Base-by-base conservation (phyloP, 441 rosid species). In the Adansonia rubrostipa region DNA sequence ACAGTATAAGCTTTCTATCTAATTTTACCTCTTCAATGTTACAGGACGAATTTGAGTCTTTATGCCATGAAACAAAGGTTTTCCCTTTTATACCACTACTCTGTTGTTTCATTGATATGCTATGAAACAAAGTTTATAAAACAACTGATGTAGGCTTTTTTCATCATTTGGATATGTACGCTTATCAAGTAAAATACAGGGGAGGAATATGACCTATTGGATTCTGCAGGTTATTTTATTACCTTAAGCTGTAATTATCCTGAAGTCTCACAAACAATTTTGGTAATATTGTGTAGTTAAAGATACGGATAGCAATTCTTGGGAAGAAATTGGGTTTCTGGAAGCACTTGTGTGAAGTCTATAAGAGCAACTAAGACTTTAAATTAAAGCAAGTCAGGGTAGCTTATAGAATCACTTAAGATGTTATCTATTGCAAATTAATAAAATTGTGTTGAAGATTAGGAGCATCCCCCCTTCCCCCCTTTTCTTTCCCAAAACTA, bases 1-100 rank as follows among this genome's bases (percentile, higher is more conserved):
- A 9, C 57, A 14, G 11, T 17, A 44, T 15, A 44, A 40, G 60
- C 60, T 54, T 83, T 40, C 75, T 61, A n/a, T 76, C 73, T 65
- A 17, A 65, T 73, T 40, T 67, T 69, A 6, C 72, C 70, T 63
- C 63, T 76, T 42, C 79, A 44, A 57, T 84, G 50, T 84, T 77
- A 10, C 91, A 90, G 93, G 89, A 90, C 66, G 91, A 81, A 67
- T 92, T 92, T 36, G 86, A 89, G 79, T 88, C 88, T 48, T 74
- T 90, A 53, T 87, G 85, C 79, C 82, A 79, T 45, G 92, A 90
- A 81, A 75, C 84, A 68, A 87, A 86, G 96, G 96, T 90, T 79
- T 36, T n/a, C 54, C 50, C 9, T 48, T 42, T 66, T 56, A 36
- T 78, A 20, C 63, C 53, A 58, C 20, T 64, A 48, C 20, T 5